Base-by-base conservation (phyloP, 2,329 filamentous ascomycete species). In the Xylariales sp. region DNA sequence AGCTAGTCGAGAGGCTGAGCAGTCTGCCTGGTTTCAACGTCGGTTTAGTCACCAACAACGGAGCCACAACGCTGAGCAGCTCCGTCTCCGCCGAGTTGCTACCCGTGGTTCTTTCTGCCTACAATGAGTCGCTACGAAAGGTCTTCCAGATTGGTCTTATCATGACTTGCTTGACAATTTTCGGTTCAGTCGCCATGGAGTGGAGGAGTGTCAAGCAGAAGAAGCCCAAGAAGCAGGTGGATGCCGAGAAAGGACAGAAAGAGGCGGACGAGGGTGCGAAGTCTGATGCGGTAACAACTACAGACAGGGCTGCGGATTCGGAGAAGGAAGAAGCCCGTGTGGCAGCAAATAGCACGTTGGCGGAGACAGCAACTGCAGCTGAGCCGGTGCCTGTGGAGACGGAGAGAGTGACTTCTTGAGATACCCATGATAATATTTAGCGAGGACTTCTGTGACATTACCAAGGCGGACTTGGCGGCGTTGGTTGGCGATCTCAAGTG, bases 131-230 rank as follows among this genome's bases (percentile, higher is more conserved):
- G 0, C 59, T 88, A 27, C 70, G 70, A 2, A 62, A 71, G 44
- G 73, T 73, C 1, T 87, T 84, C 54, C 74, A 77, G 46, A 75
- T 86, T 7, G 73, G 70, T 2, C 63, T 82, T 6, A 71, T 74
- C 2, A 63, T 81, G 53, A 67, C 71, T 1, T 65, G 65, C 6
- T 42, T 82, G 7, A 72, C 69, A 4, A 65, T 84, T 11, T 27
- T 82, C 6, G 81, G 77, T 1, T 68, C 72, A 0, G 51, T 70
- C 1, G 62, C 65, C 5, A 72, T 86, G 50, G 75, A 86, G 62
- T 86, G 80, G 80, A 74, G 54, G 43, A 69, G 60, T 38, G 62
- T 69, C 20, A 68, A 66, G 57, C 53, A 61, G 47, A 50, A 53
- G 14, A 43, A 50, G 46, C 51, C 52, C 38, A 36, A 31, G 31